Evolutionary conservation across 2,329 filamentous ascomycete species (phyloP), one percentile per base, ranked within the genome.

Genomic region (Rhinocladiella similis): DNA sequence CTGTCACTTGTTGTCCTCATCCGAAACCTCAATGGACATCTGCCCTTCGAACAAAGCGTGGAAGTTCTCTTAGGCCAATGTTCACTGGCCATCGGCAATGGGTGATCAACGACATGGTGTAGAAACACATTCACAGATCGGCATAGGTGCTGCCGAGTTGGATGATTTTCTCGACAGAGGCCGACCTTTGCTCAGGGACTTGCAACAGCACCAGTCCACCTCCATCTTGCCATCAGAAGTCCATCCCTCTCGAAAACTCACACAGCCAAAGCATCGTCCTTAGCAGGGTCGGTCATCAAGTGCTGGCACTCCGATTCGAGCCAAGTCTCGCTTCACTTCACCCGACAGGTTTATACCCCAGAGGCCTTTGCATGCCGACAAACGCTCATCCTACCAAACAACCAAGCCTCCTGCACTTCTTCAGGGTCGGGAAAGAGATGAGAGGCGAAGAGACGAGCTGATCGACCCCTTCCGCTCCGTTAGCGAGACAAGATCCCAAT

Each of bases 271-370:
- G 19, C 16, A 27, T 45, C 53, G 52, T 50, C 50, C 53, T 39
- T 57, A 56, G 50, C 43, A 52, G 27, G 70, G 63, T 60, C 57
- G 48, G 35, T 54, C 54, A 51, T 39, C 54, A 16, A 57, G 53
- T 50, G 14, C 51, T 38, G 57, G 53, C 27, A 36, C 46, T 45
- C 35, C 59, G 49, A 51, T 56, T 33, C 56, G 52, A 19, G 42
- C 48, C 1, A 62, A 63, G 35, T 64, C 46, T 33, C 62, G 62
- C 14, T 67, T 69, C 13, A 55, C 58, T 12, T 76, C 74, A 10
- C 79, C 79, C 19, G 85, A 88, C 68, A 78, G 85, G 25, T 88
- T 86, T 66, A 78, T 63, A n/a, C 51, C 60, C 33, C 56, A 54
- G 29, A 56, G 57, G 35, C 50, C 59, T 19, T 38, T 56, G 7